Evolutionary conservation across 345 rosid species (phyloP).

Genomic region (Gossypium australe): DNA sequence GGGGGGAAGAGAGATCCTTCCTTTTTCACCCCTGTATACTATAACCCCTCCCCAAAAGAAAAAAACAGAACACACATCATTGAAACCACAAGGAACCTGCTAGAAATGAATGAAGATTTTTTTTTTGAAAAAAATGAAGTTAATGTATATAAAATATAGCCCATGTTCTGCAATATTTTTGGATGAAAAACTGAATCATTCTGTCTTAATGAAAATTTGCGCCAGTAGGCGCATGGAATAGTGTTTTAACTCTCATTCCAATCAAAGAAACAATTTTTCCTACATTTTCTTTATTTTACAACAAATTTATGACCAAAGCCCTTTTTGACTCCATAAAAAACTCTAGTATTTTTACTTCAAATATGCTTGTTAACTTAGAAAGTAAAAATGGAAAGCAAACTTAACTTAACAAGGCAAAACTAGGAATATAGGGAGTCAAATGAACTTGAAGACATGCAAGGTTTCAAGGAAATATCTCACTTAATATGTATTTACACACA

Average conservation of each 20-base stretch:
- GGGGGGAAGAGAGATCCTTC: too few relatives aligned
- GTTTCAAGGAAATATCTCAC: not conserved
- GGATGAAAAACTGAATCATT: constrained; percentile 6
- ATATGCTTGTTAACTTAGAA: not conserved
- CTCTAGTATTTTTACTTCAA: not conserved
- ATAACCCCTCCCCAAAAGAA: not conserved
- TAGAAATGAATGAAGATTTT: not conserved
- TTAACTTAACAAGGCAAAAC: not conserved
- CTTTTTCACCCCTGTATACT: constrained; percentile 6
- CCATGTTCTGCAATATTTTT: not conserved
- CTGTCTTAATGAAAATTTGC: not conserved
- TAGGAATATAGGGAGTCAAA: not conserved
- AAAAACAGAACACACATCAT: not conserved
- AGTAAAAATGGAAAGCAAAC: not conserved
- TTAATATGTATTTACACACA: not conserved
- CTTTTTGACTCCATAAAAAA: not conserved
- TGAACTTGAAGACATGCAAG: not conserved
- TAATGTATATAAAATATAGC: too few relatives aligned
- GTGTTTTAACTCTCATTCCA: not conserved
- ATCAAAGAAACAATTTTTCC: not conserved
- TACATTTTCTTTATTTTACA: not conserved
- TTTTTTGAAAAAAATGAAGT: too few relatives aligned
- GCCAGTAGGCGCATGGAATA: not conserved
- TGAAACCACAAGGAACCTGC: constrained; percentile 14
- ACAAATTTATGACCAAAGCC: not conserved